A percentile compares a stretch with the other conserved stretches of the same genome.
These are phyloP conservation scores for Suillus bovinus DNA, from an alignment of 768 basidiomycete genomes.

Conservation along the genomic window DNA sequence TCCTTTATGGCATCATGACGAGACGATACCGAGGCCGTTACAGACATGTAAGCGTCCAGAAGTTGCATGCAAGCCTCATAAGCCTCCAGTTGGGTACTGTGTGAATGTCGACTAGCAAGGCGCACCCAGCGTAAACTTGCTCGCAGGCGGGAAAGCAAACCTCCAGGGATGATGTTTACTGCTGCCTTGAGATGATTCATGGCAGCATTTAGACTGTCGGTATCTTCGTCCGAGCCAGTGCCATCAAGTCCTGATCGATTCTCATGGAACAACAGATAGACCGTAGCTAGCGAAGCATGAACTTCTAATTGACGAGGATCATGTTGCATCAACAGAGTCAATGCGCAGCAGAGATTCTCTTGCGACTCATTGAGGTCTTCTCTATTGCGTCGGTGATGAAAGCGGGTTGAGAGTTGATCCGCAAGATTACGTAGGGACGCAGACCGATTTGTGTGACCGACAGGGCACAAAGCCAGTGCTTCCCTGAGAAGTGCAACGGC, in stretches of 20 bases:
- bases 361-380: background rate
- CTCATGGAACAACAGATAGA: background rate
- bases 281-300: background rate
- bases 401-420: background rate
- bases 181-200: too few species aligned
- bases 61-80: background rate
- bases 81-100: background rate
- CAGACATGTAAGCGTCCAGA: background rate
- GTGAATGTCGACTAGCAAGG: background rate
- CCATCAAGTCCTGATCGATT: background rate
- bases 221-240: background rate
- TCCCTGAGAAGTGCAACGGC: background rate
- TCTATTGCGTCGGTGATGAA: background rate
- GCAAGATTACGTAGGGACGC: background rate
- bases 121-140: background rate
- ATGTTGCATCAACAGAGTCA: background rate
- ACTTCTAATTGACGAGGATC: background rate
- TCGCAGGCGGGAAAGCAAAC: background rate
- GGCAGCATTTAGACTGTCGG: background rate
- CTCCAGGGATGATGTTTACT: background rate
- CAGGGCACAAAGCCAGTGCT: background rate
- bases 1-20: too few species aligned
- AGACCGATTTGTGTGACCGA: background rate
- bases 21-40: too few species aligned
- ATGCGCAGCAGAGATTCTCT: background rate